These are phyloP conservation scores for Ceratocystis lukuohia DNA, from an alignment of 2,329 filamentous ascomycete genomes.

Conservation along the genomic window DNA sequence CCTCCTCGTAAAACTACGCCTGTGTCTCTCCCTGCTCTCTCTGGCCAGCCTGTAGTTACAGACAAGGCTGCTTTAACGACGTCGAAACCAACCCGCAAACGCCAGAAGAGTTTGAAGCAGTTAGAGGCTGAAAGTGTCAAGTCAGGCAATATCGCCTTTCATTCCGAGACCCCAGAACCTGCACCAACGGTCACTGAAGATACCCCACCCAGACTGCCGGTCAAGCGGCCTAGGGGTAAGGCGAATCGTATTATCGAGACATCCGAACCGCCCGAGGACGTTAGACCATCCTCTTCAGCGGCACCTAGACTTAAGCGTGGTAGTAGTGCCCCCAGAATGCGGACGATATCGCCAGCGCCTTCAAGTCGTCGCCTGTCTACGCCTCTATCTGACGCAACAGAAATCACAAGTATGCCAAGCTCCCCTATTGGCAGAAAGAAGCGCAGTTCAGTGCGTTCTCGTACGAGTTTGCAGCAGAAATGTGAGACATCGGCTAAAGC, in stretches of 20 bases:
- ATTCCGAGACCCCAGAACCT: neutral
- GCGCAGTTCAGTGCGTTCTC: neutral
- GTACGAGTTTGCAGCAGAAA: neutral
- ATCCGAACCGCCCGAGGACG: neutral
- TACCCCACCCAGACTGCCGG: constrained; percentile 2
- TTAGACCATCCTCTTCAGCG: neutral
- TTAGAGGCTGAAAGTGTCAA: neutral
- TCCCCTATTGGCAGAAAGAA: neutral
- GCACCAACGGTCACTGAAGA: neutral
- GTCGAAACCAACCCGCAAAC: neutral
- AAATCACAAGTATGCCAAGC: neutral
- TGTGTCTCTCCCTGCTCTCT: constrained; percentile 6
- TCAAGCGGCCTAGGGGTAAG: constrained; percentile 4
- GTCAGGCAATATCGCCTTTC: neutral
- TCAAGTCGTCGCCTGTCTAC: neutral
- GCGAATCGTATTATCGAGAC: constrained; percentile 10
- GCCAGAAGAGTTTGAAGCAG: neutral
- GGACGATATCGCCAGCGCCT: neutral
- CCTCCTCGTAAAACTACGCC: constrained; percentile 8
- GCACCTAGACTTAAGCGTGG: neutral
- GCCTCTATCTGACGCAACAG: constrained; percentile 4
- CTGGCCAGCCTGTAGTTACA: neutral
- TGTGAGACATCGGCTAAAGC: neutral
- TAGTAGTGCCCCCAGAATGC: neutral
- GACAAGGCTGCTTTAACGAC: neutral